A percentile compares a stretch with the other conserved stretches of the same genome.
These are phyloP conservation scores for Monosporascus sp. DNA, from an alignment of 2,329 filamentous ascomycete genomes.

Conservation along the genomic window DNA sequence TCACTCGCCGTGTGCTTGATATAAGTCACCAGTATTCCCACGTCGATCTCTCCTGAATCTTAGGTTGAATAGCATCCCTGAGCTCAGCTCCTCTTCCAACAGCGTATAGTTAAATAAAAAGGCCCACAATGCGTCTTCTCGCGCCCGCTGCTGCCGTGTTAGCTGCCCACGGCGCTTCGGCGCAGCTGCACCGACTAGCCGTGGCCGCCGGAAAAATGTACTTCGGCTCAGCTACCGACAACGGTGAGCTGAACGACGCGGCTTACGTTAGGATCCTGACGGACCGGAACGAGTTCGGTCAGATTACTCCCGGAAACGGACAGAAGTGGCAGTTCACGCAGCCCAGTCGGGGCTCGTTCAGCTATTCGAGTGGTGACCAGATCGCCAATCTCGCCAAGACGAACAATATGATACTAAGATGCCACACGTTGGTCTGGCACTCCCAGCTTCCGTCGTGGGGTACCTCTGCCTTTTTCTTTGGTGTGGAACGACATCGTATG, in stretches of 20 bases:
- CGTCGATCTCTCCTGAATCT: background rate
- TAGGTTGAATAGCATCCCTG: too few relatives aligned
- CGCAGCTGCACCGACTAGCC: constrained; percentile 46
- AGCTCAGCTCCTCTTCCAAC: too few relatives aligned
- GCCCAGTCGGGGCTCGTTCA: constrained; percentile 50
- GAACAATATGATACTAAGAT: constrained; percentile 50
- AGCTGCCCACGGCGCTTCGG: constrained; percentile 12
- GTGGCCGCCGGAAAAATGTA: constrained; percentile 52
- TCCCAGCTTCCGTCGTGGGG: constrained; percentile 10
- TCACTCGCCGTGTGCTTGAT: too few relatives aligned
- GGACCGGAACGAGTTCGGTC: constrained; percentile 54
- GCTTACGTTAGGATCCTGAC: constrained; percentile 51
- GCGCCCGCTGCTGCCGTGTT: constrained; percentile 6
- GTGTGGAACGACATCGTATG: background rate
- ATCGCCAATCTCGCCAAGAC: constrained; percentile 41
- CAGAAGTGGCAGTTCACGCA: constrained; percentile 61
- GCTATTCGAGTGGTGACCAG: constrained; percentile 51
- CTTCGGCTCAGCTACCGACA: constrained; percentile 62
- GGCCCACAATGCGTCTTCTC: background rate
- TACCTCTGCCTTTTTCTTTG: background rate
- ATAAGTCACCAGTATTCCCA: too few relatives aligned
- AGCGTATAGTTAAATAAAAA: too few relatives aligned
- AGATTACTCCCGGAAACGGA: constrained; percentile 59
- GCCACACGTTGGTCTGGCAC: constrained; percentile 45
- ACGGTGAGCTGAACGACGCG: constrained; percentile 46